Evolutionary conservation across 2,329 filamentous ascomycete genomes (phyloP), one percentile per base, ranked within the genome.

Genomic region (Lachnellula subtilissima): DNA sequence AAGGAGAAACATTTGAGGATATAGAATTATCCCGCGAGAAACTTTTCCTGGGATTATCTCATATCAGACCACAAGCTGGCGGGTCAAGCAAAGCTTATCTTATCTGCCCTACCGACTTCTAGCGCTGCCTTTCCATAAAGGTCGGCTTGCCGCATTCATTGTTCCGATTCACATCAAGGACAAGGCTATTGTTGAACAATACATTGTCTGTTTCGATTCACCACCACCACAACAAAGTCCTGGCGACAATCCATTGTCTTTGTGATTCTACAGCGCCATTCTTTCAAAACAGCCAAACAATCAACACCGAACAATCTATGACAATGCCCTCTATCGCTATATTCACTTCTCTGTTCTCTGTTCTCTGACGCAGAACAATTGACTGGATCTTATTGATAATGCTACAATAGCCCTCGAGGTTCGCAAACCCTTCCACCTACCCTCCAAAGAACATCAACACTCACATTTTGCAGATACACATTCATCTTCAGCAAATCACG

Each of bases 311-410:
- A 36, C 25, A 53, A 60, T 46, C 58, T 52, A 56, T 46, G 40
- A 66, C 57, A 57, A 66, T 66, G 64, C 53, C 22, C 53, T 55
- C 61, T 61, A 53, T 54, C 52, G 25, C 53, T 43, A 57, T 52
- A 49, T 9, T 39, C 37, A 32, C 37, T 42, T 56, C 45, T 52
- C 46, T 61, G 58, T 42, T 56, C 45, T 52, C 46, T 61, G 58
- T 65, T 59, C 49, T 23, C 51, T 43, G 50, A 53, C 42, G 47
- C 23, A 37, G 52, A 57, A 64, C 60, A 65, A 62, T 60, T 61
- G 52, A 25, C 17, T 32, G 22, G 48, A 14, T 45, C 32, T 36
- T 37, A 55, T 49, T 52, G 42, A 50, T 9, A 45, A 48, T 49
- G 37, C 40, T 43, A 12, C 22, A 42, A 49, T 45, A 42, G 11